Conservation (phyloP, 208 protist genomes). For the Naegleria fowleri region DNA sequence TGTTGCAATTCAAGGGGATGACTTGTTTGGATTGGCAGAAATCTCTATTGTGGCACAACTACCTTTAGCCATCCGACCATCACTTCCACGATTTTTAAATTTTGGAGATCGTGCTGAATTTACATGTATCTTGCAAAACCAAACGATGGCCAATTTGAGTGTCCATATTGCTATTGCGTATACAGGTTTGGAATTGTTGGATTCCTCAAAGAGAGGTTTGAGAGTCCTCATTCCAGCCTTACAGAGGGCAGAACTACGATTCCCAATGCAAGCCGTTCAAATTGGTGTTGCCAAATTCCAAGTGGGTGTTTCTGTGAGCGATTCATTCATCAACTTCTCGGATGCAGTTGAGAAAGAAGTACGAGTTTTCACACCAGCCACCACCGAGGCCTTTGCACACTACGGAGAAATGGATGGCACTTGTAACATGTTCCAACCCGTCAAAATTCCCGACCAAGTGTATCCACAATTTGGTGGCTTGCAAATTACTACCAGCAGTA, state of each 20-base stretch:
- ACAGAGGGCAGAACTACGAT: conserved; percentile 12
- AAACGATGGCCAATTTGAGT: not conserved
- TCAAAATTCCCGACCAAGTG: conserved; percentile 29
- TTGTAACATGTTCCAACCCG: not conserved
- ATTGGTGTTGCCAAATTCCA: conserved; percentile 25
- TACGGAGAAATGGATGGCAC: conserved; percentile 14
- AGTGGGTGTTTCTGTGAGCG: conserved; percentile 6
- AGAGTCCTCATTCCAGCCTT: not conserved
- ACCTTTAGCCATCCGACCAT: conserved; percentile 33
- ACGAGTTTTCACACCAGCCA: conserved; percentile 28
- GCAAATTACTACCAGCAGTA: conserved; percentile 2
- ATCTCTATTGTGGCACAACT: conserved; percentile 15
- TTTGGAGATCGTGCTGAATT: conserved; percentile 34
- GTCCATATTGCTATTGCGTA: conserved; percentile 25
- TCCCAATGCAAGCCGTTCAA: not conserved
- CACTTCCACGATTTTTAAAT: conserved; percentile 34
- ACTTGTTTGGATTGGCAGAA: conserved; percentile 30
- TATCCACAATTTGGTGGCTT: conserved; percentile 35
- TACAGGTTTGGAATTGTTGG: conserved; percentile 3
- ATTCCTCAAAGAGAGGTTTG: not conserved
- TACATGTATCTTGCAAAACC: conserved; percentile 33
- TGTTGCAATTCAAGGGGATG: not conserved
- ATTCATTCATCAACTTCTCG: not conserved
- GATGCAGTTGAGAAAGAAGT: conserved; percentile 30
- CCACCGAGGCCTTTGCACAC: conserved; percentile 36